Conservation (phyloP, 2,329 filamentous ascomycete genomes). For the Alternaria postmessia region DNA sequence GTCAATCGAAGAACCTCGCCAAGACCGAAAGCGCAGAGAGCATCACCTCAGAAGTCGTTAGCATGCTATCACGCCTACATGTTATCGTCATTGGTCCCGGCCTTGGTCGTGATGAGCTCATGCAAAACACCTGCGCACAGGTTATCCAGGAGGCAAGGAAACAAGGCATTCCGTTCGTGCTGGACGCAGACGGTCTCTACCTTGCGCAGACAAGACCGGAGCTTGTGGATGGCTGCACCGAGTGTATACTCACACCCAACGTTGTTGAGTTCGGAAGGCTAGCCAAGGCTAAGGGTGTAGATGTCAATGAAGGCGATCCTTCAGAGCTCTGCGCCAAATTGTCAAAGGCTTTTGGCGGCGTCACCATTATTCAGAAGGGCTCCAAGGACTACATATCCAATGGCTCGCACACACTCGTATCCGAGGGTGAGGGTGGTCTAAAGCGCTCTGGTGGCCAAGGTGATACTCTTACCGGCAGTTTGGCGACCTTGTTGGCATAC, state of each 20-base stretch:
- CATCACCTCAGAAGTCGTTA: constrained; percentile 74
- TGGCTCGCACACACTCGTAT: constrained; percentile 75
- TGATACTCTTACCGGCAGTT: constrained; percentile 88
- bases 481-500: constrained; percentile 91
- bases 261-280: constrained; percentile 89
- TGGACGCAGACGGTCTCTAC: constrained; percentile 89
- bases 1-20: constrained; percentile 70
- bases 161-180: constrained; percentile 76
- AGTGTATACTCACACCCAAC: constrained; percentile 92
- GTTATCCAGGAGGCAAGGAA: constrained; percentile 82
- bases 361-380: constrained; percentile 93
- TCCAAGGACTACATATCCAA: constrained; percentile 82
- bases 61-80: constrained; percentile 85
- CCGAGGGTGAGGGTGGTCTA: constrained; percentile 79
- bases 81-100: constrained; percentile 93
- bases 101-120: constrained; percentile 85
- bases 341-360: constrained; percentile 79
- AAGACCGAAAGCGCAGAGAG: constrained; percentile 65
- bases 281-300: constrained; percentile 76
- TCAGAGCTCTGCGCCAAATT: constrained; percentile 72
- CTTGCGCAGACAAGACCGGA: constrained; percentile 79
- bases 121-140: constrained; percentile 83
- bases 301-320: constrained; percentile 62
- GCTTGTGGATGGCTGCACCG: constrained; percentile 79
- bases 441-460: constrained; percentile 96